These are phyloP conservation scores for Pyrenophora teres DNA, from an alignment of 2,329 filamentous ascomycete genomes.

Conservation along the genomic window DNA sequence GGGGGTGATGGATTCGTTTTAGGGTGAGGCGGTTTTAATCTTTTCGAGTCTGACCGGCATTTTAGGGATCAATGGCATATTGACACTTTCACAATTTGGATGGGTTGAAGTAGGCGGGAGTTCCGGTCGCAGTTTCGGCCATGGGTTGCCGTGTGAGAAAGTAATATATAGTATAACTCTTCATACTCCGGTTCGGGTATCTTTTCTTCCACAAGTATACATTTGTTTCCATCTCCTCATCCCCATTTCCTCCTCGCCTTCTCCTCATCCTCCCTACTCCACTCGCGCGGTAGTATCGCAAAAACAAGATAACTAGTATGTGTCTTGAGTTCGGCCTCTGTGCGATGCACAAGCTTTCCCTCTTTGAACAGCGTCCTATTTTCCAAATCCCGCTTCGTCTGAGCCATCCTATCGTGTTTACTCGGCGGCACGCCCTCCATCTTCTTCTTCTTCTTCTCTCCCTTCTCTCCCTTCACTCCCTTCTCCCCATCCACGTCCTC, in stretches of 20 bases:
- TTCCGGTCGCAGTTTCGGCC: too few relatives aligned
- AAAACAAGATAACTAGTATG: constrained; percentile 98
- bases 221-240: background rate
- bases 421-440: constrained; percentile 31
- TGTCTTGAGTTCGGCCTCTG: constrained; percentile 88
- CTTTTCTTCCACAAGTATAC: too few relatives aligned
- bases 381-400: constrained; percentile 36
- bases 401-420: constrained; percentile 39
- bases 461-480: constrained; percentile 20
- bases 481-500: constrained; percentile 13
- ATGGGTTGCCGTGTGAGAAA: too few relatives aligned
- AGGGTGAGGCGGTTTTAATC: background rate
- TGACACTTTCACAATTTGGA: too few relatives aligned
- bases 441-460: constrained; percentile 24
- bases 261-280: constrained; percentile 81
- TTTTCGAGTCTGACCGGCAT: too few relatives aligned
- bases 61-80: too few relatives aligned
- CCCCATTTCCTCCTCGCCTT: constrained; percentile 57
- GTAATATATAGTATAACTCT: too few relatives aligned
- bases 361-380: constrained; percentile 64
- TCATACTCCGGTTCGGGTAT: too few relatives aligned
- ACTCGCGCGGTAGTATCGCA: constrained; percentile 83
- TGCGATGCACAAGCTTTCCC: constrained; percentile 77
- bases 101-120: too few relatives aligned
- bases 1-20: constrained; percentile 39